Base-by-base conservation (phyloP, 306 rosid species). In the Quercus alba region DNA sequence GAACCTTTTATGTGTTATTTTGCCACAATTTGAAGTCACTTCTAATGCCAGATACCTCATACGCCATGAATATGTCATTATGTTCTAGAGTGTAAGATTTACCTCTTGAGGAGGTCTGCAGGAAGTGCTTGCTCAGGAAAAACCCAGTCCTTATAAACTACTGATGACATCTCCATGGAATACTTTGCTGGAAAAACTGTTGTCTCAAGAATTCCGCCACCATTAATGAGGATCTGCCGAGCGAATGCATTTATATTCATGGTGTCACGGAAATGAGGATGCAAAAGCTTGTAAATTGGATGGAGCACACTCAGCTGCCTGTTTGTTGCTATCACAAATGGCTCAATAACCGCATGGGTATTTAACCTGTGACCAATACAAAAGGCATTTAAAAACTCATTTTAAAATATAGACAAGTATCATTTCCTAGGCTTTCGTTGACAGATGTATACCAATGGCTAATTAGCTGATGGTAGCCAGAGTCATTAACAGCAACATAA, bases 51-150 rank as follows among this genome's bases (percentile, higher is more conserved):
- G 31, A 31, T 72, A 38, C 7, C 57, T 74, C 13, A 75, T 15
- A 25, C 57, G n/a, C 3, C 51, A 54, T 56, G 28, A 70, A 25
- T 13, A 6, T 17, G 2, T 77, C 17, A 58, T 30, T 19, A 12
- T 9, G 6, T 19, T 14, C 11, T 26, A 54, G 21, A 28, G 19
- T 58, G 51, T 74, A 56, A 78, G 44, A 75, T 57, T 73, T 86
- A 94, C 98, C 98, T 91, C 80, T 89, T 89, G 78, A 91, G n/a
- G 44, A 94, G 92, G 80, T 94, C 94, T 10, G 1, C 75, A 6
- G 98, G 98, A 18, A 94, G 84, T 56, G 97, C 97, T 85, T 92
- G 93, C 2, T 91, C 94, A 6, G 88, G 86, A 70, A 94, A 92
- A 77, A 74, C 74, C 98, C 97, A 94, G 30, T 85, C 54, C 85